Evolutionary conservation across 108 stramenopile species (phyloP).

Genomic region (Skeletonema tropicum): DNA sequence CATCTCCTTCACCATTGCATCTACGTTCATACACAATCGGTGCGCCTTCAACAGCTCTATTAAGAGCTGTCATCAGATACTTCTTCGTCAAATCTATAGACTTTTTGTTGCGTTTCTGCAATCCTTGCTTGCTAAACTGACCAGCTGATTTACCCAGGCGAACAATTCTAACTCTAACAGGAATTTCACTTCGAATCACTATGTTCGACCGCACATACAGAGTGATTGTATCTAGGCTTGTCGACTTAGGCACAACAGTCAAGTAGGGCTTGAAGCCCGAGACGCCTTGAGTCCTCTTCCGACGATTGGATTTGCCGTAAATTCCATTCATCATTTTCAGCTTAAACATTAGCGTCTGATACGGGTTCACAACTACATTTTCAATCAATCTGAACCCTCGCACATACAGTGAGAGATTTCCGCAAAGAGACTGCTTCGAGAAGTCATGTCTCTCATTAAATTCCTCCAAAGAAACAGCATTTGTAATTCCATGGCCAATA

Average conservation of each 20-base stretch:
- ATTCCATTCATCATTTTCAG: constrained; percentile 17
- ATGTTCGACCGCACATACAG: constrained; percentile 31
- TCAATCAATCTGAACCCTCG: constrained; percentile 26
- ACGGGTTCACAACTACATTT: constrained; percentile 16
- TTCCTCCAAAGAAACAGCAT: constrained; percentile 9
- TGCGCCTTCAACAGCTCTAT: constrained; percentile 33
- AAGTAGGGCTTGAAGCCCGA: constrained; percentile 41
- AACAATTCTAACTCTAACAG: constrained; percentile 41
- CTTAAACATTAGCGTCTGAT: constrained; percentile 44
- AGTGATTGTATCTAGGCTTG: constrained; percentile 27
- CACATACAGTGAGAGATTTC: constrained; percentile 16
- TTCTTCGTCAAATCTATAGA: constrained; percentile 40
- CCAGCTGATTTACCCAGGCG: constrained; percentile 21
- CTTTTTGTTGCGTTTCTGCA: constrained; percentile 14
- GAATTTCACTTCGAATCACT: constrained; percentile 30
- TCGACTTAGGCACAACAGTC: constrained; percentile 40
- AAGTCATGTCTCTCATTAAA: background rate
- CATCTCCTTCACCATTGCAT: constrained; percentile 17
- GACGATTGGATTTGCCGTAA: background rate
- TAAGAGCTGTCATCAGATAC: constrained; percentile 22
- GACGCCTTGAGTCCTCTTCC: constrained; percentile 5
- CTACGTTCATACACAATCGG: constrained; percentile 38
- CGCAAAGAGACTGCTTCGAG: background rate
- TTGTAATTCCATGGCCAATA: constrained; percentile 3
- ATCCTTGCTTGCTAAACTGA: constrained; percentile 32